These are phyloP conservation scores for Candida cerambycidarum DNA, from an alignment of 805 yeast genomes.

Conservation along the genomic window DNA sequence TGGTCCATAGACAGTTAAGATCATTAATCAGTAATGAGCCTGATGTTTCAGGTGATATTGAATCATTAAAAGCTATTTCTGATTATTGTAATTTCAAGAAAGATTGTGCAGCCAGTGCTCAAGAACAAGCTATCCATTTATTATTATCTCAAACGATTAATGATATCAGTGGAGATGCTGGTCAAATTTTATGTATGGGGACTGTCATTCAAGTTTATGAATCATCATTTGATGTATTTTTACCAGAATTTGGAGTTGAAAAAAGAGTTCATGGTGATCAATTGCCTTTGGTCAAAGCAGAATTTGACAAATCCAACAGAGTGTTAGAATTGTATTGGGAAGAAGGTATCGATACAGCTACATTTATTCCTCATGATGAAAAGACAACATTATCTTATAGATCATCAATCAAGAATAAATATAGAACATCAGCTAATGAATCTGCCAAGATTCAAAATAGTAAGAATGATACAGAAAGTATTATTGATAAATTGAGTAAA, in stretches of 20 bases:
- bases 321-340: slow-evolving; percentile 89
- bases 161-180: slow-evolving; percentile 67
- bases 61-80: slow-evolving; percentile 73
- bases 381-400: slow-evolving; percentile 73
- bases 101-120: slow-evolving; percentile 91
- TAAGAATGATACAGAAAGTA: slow-evolving; percentile 38
- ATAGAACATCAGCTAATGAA: slow-evolving; percentile 66
- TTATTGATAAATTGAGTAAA: slow-evolving; percentile 48
- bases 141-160: slow-evolving; percentile 80
- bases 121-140: slow-evolving; percentile 91
- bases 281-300: slow-evolving; percentile 88
- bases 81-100: slow-evolving; percentile 95
- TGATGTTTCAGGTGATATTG: slow-evolving; percentile 42
- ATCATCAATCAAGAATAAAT: slow-evolving; percentile 74
- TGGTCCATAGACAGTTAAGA: slow-evolving; percentile 91
- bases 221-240: slow-evolving; percentile 88
- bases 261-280: slow-evolving; percentile 98
- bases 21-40: slow-evolving; percentile 44
- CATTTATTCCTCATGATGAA: slow-evolving; percentile 89
- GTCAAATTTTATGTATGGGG: slow-evolving; percentile 82
- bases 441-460: slow-evolving; percentile 63
- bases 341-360: slow-evolving; percentile 86
- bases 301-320: slow-evolving; percentile 69
- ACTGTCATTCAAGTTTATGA: slow-evolving; percentile 91
- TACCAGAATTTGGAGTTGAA: slow-evolving; percentile 93